Evolutionary conservation across 352 stramenopile genomes (phyloP).

Genomic region (Detonula confervacea): DNA sequence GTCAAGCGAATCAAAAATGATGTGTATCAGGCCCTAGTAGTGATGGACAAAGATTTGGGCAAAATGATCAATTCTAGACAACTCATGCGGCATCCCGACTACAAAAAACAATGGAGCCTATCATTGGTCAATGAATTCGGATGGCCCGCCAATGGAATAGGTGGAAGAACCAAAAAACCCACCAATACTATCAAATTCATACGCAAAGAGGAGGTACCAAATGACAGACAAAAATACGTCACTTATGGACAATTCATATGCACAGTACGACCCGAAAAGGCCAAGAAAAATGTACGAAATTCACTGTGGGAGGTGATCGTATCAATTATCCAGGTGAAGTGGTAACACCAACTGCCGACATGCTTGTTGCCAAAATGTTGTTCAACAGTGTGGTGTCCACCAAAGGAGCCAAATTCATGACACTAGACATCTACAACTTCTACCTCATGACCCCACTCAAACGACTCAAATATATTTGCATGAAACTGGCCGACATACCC

Average conservation of each 20-base stretch:
- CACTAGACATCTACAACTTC: conserved; percentile 28
- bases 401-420: conserved; percentile 25
- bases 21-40: background rate
- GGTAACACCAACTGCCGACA: conserved; percentile 27
- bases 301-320: background rate
- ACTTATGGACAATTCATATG: conserved; percentile 4
- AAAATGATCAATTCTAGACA: background rate
- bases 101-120: background rate
- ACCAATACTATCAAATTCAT: conserved; percentile 67
- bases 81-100: background rate
- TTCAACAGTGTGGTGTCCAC: conserved; percentile 54
- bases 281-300: conserved; percentile 2
- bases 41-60: conserved; percentile 3
- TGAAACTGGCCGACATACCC: conserved; percentile 26
- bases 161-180: conserved; percentile 3
- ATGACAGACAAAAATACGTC: conserved; percentile 21
- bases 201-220: conserved; percentile 23
- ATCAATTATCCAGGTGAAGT: conserved; percentile 6
- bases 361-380: conserved; percentile 38
- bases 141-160: conserved; percentile 39
- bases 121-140: conserved; percentile 48
- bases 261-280: conserved; percentile 15
- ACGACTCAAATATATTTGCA: conserved; percentile 20
- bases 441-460: conserved; percentile 10
- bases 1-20: background rate